Percentiles rank a stretch among this genome's conserved stretches.
phyloP scores from a whole-genome alignment of 345 rosid species.

The Arabis hirsuta region DNA sequence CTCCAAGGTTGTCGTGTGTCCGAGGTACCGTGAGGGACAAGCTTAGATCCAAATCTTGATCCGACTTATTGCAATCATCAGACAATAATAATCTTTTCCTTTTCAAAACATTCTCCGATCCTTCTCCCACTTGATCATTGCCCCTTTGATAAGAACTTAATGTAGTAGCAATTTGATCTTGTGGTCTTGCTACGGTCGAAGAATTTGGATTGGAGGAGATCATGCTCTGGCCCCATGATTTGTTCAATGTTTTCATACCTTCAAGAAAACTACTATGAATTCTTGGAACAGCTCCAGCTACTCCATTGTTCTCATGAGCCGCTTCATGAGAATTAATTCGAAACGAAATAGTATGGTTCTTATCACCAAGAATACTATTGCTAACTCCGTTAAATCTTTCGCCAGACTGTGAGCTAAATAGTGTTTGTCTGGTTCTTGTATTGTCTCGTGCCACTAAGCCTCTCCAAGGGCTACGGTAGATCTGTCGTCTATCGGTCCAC shows the following conservation, averaged over 20 bases:
- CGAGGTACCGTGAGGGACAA: constrained; percentile 58
- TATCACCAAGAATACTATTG: constrained; percentile 35
- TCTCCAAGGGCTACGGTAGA: constrained; percentile 46
- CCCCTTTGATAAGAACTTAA: constrained; percentile 32
- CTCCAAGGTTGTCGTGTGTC: constrained; percentile 33
- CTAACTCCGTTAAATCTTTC: constrained; percentile 42
- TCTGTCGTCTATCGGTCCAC: constrained; percentile 50
- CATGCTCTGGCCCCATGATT: constrained; percentile 45
- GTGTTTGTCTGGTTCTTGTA: constrained; percentile 44
- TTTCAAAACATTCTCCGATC: constrained; percentile 41
- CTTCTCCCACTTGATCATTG: constrained; percentile 32
- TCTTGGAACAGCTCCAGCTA: constrained; percentile 36
- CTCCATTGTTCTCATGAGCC: constrained; percentile 29
- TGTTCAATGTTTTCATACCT: constrained; percentile 40
- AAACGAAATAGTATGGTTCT: constrained; percentile 40
- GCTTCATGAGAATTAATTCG: constrained; percentile 34
- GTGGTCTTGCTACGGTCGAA: constrained; percentile 36
- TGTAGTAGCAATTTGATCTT: constrained; percentile 25
- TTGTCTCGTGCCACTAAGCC: constrained; percentile 41
- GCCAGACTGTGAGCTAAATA: constrained; percentile 44
- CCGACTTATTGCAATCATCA: constrained; percentile 32
- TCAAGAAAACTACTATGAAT: constrained; percentile 42
- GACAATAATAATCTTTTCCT: constrained; percentile 48
- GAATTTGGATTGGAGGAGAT: constrained; percentile 32
- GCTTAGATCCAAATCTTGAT: constrained; percentile 63